Conservation (phyloP, 129 eudicot species). For the Sambucus nigra region DNA sequence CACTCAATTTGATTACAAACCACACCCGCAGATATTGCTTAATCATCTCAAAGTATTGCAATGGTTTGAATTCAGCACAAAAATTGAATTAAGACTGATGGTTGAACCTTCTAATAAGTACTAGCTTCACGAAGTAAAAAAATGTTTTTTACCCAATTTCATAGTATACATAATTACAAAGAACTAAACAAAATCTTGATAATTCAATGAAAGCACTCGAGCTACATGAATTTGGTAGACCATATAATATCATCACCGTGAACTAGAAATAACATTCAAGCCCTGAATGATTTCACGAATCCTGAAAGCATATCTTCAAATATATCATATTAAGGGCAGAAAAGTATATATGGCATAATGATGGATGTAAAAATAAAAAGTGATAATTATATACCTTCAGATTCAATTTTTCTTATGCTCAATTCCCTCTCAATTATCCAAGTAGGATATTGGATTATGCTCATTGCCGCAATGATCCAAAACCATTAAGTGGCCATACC, state of each 20-base stretch:
- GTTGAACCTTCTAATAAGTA: no score
- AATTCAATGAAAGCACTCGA: background rate
- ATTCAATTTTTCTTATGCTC: conserved; percentile 1
- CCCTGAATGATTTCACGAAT: background rate
- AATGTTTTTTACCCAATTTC: no score
- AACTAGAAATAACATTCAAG: background rate
- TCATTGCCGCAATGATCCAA: conserved; percentile 44
- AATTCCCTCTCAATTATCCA: background rate
- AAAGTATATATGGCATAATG: background rate
- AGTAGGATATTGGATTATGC: background rate
- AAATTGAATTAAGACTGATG: no score
- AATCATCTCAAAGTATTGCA: no score
- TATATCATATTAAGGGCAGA: background rate
- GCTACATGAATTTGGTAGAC: background rate
- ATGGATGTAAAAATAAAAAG: background rate
- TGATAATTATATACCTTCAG: conserved; percentile 10
- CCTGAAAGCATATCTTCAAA: background rate
- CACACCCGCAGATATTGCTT: no score
- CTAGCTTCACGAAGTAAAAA: no score
- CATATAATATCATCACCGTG: background rate
- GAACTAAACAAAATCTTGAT: no score
- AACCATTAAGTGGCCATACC: conserved; percentile 83
- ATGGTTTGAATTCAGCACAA: no score
- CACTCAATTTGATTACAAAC: no score
- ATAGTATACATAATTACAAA: no score